Conservation (phyloP, 2,329 filamentous ascomycete genomes). For the Diplocarpon rosae region DNA sequence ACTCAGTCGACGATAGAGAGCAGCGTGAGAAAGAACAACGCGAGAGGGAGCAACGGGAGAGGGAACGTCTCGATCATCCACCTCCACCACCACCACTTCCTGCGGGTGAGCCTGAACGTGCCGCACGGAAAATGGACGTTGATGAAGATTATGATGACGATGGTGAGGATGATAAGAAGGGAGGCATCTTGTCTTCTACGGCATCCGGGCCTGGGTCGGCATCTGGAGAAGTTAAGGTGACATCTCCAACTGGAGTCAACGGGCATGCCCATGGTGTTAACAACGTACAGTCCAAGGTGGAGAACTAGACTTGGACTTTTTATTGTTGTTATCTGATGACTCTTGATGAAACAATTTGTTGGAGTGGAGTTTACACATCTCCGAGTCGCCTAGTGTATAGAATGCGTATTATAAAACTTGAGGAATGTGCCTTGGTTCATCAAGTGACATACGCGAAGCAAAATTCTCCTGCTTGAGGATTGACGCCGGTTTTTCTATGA, state of each 20-base stretch:
- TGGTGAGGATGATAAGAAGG: slow-evolving; percentile 71
- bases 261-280: slow-evolving; percentile 25
- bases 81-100: slow-evolving; percentile 34
- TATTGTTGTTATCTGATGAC: slow-evolving; percentile 1
- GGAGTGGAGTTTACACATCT: not conserved
- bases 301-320: slow-evolving; percentile 12
- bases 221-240: slow-evolving; percentile 39
- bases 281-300: slow-evolving; percentile 25
- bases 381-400: slow-evolving; percentile 7
- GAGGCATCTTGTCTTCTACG: slow-evolving; percentile 35
- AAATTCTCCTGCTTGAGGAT: not conserved
- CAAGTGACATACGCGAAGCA: not conserved
- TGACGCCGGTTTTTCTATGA: too few relatives aligned
- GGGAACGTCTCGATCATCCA: not conserved
- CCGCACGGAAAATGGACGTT: slow-evolving; percentile 89
- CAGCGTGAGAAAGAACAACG: slow-evolving; percentile 6
- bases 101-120: slow-evolving; percentile 64
- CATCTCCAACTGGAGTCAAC: slow-evolving; percentile 33
- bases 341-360: slow-evolving; percentile 1
- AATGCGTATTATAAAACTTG: not conserved
- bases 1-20: slow-evolving; percentile 42
- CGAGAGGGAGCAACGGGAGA: slow-evolving; percentile 2
- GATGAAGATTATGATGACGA: slow-evolving; percentile 97
- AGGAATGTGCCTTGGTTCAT: too few relatives aligned
- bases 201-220: slow-evolving; percentile 34